These are phyloP conservation scores for Iris pallida DNA, from an alignment of 116 monocot species.

Conservation along the genomic window DNA sequence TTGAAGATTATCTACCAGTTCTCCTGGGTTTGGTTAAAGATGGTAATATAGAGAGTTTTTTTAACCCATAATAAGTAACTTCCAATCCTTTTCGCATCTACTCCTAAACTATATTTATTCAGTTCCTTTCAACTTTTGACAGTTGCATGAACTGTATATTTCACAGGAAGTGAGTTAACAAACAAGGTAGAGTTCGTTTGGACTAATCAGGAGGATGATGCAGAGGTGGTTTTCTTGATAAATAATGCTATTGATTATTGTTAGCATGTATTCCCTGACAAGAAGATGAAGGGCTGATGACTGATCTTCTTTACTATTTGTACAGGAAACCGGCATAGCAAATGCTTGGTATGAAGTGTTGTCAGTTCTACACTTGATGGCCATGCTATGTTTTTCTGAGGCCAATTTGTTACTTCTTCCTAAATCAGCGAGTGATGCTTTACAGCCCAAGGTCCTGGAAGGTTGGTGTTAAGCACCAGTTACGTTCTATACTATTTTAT, in stretches of 20 bases:
- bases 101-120: neutral
- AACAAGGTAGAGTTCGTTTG: slow-evolving; percentile 49
- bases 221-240: slow-evolving; percentile 30
- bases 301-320: slow-evolving; percentile 3
- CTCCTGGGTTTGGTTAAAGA: slow-evolving; percentile 45
- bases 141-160: slow-evolving; percentile 6
- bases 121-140: slow-evolving; percentile 10
- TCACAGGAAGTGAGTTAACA: slow-evolving; percentile 37
- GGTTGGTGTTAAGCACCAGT: slow-evolving; percentile 28
- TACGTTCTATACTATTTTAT: neutral
- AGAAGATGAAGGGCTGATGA: neutral
- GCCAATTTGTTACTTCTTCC: slow-evolving; percentile 70
- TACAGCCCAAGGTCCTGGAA: slow-evolving; percentile 60
- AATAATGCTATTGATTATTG: neutral
- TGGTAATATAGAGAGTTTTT: slow-evolving; percentile 14
- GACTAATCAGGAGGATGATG: slow-evolving; percentile 57
- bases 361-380: slow-evolving; percentile 83
- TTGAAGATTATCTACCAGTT: slow-evolving; percentile 47
- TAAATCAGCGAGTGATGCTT: slow-evolving; percentile 39
- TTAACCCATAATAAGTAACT: neutral
- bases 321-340: slow-evolving; percentile 53
- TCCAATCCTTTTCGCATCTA: neutral
- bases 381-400: slow-evolving; percentile 63
- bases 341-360: slow-evolving; percentile 86
- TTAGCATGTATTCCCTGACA: neutral